A percentile compares a stretch with the other conserved stretches of the same genome.
These are phyloP conservation scores for Calonectria leucothoes DNA, from an alignment of 2,329 filamentous ascomycete genomes.

Conservation along the genomic window DNA sequence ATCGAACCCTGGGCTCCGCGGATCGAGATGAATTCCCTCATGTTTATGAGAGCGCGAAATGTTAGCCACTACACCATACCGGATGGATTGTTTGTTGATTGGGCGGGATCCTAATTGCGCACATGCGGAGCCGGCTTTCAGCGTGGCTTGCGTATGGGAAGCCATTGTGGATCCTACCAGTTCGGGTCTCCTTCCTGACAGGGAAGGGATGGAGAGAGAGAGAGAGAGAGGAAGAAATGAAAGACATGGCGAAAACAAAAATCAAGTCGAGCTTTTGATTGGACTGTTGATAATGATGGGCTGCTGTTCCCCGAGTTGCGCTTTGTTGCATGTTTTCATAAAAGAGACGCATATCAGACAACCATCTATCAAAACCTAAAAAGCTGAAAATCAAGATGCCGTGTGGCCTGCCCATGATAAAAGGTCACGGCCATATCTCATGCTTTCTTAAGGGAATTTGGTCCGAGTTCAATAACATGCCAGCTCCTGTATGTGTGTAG, in stretches of 20 bases:
- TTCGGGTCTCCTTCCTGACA: neutral
- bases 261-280: neutral
- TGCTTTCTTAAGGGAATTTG: neutral
- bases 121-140: neutral
- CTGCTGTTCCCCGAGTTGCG: neutral
- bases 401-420: neutral
- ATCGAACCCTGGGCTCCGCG: neutral
- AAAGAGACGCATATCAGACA: neutral
- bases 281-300: neutral
- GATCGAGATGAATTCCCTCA: conserved; percentile 30
- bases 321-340: neutral
- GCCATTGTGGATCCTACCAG: neutral
- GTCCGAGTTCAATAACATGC: conserved; percentile 9
- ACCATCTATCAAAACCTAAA: neutral
- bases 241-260: neutral
- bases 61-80: conserved; percentile 50
- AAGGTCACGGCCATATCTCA: neutral
- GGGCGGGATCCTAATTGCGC: neutral
- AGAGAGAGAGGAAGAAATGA: no score
- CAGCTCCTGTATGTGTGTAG: conserved; percentile 27
- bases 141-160: neutral
- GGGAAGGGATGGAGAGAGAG: no score
- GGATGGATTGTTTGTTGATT: conserved; percentile 25
- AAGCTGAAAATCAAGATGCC: neutral
- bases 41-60: conserved; percentile 47